Evolutionary conservation across 2,329 filamentous ascomycete species (phyloP).

Genomic region (Delphinella strobiligena): DNA sequence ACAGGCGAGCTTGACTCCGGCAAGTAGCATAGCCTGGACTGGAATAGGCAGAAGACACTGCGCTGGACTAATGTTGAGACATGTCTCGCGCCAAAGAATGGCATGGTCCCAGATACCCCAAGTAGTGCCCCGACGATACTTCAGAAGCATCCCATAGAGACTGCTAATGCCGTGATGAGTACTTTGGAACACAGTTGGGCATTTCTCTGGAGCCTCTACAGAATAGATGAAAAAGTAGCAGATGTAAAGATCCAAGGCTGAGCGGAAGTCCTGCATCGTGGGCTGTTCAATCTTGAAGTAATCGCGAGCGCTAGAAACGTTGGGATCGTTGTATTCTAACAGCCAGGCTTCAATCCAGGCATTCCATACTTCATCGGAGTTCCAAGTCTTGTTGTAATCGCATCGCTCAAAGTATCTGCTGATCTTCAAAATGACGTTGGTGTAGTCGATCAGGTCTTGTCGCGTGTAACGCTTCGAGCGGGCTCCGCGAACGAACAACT

Average conservation of each 20-base stretch:
- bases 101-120: conserved; percentile 47
- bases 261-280: conserved; percentile 20
- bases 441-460: conserved; percentile 32
- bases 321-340: conserved; percentile 28
- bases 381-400: conserved; percentile 38
- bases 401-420: conserved; percentile 40
- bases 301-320: conserved; percentile 18
- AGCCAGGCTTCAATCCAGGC: conserved; percentile 38
- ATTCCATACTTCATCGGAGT: conserved; percentile 30
- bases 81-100: conserved; percentile 42
- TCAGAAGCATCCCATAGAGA: conserved; percentile 44
- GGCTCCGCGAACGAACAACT: conserved; percentile 37
- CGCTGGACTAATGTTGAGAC: conserved; percentile 21
- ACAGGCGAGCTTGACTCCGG: conserved; percentile 28
- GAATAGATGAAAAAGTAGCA: conserved; percentile 39
- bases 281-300: conserved; percentile 23
- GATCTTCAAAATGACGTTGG: conserved; percentile 36
- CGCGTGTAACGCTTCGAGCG: conserved; percentile 32
- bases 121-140: conserved; percentile 41
- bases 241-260: conserved; percentile 21
- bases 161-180: conserved; percentile 45
- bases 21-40: conserved; percentile 27
- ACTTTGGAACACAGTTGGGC: conserved; percentile 43
- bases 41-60: conserved; percentile 29
- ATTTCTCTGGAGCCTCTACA: conserved; percentile 35